phyloP scores from a whole-genome alignment of 805 yeast species.

The Lipomyces spencermartinsiae region DNA sequence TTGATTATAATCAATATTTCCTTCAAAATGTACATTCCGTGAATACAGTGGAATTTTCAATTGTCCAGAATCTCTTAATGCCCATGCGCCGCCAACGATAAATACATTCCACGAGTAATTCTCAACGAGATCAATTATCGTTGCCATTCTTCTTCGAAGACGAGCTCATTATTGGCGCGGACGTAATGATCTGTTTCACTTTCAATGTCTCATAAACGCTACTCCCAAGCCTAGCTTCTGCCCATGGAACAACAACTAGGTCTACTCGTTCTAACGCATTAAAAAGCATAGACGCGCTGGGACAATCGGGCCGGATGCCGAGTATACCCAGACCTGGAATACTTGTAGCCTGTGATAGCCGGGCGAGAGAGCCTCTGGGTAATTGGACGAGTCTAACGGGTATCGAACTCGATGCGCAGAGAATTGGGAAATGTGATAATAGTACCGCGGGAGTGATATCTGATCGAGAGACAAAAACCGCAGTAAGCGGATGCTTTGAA shows the following conservation, averaged over 20 bases:
- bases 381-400: constrained; percentile 30
- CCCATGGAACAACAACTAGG: constrained; percentile 22
- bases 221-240: not conserved
- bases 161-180: constrained; percentile 15
- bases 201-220: constrained; percentile 13
- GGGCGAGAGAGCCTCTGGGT: constrained; percentile 23
- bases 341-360: constrained; percentile 18
- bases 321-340: constrained; percentile 29
- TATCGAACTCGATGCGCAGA: constrained; percentile 28
- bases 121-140: constrained; percentile 5
- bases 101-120: not conserved
- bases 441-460: constrained; percentile 40
- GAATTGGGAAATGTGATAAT: constrained; percentile 37
- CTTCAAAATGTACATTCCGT: not conserved
- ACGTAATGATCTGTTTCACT: constrained; percentile 27
- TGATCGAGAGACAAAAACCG: constrained; percentile 36
- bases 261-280: constrained; percentile 21
- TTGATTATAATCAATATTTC: not conserved
- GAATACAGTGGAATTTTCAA: not conserved
- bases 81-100: not conserved
- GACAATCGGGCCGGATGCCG: constrained; percentile 22
- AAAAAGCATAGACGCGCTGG: constrained; percentile 14
- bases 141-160: not conserved
- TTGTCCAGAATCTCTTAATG: not conserved
- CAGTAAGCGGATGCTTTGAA: constrained; percentile 21